phyloP scores from a whole-genome alignment of 2,329 filamentous ascomycete genomes.

The Leptographium procerum region DNA sequence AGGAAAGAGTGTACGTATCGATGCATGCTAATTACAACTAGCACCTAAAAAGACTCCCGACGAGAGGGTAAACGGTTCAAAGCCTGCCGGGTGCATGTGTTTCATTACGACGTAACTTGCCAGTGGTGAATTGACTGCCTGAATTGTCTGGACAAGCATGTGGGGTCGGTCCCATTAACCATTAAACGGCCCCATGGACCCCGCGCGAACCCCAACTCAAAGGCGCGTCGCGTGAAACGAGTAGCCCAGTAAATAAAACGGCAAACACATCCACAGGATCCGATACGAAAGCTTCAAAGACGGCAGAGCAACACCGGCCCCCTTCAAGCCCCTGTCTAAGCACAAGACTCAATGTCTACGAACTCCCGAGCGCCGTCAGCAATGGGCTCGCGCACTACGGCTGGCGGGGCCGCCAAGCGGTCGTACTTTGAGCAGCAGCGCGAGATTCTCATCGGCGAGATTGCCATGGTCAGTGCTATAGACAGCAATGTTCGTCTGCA shows the following conservation, averaged over 20 bases:
- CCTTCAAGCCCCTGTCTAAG: neutral
- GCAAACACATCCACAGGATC: neutral
- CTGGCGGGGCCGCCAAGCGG: slow-evolving; percentile 22
- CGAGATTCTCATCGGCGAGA: slow-evolving; percentile 58
- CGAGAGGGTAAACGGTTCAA: no score
- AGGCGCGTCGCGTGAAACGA: neutral
- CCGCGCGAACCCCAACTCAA: neutral
- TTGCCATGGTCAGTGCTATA: slow-evolving; percentile 47
- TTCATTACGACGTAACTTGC: no score
- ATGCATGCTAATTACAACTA: no score
- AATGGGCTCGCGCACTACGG: neutral
- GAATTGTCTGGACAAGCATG: no score
- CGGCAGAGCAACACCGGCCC: neutral
- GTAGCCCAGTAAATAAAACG: neutral
- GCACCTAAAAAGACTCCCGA: no score
- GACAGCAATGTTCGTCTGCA: no score
- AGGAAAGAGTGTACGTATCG: no score
- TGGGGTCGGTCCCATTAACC: neutral
- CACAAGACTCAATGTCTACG: neutral
- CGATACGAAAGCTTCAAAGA: no score
- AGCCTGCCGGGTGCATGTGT: no score
- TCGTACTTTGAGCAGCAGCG: slow-evolving; percentile 69
- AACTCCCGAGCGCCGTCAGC: slow-evolving; percentile 4
- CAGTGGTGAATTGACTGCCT: no score
- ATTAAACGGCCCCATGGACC: neutral